A percentile compares a stretch with the other conserved stretches of the same genome.
phyloP scores from a whole-genome alignment of 257 asterid species.

The Capsicum rhomboideum region DNA sequence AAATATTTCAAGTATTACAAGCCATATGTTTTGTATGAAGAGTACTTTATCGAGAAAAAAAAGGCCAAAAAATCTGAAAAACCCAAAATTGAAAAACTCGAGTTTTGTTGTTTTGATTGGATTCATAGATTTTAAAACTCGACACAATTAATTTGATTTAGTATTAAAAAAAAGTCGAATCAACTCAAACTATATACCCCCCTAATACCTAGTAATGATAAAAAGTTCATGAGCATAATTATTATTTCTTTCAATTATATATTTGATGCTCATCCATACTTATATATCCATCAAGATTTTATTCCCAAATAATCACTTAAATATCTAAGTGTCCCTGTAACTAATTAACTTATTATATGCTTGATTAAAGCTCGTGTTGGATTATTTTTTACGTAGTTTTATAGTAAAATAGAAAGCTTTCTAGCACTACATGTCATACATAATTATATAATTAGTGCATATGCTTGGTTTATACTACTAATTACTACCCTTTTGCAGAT shows the following conservation, averaged over 20 bases:
- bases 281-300: not conserved
- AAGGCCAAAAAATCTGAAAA: too few species aligned
- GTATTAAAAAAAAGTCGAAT: too few species aligned
- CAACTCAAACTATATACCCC: too few species aligned
- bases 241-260: not conserved
- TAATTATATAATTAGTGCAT: not conserved
- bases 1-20: too few species aligned
- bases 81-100: too few species aligned
- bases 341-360: not conserved
- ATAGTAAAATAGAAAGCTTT: not conserved
- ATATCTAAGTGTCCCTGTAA: not conserved
- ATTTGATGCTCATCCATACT: slow-evolving; percentile 6
- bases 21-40: too few species aligned
- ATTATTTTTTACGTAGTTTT: not conserved
- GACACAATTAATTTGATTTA: too few species aligned
- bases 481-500: not conserved
- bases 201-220: not conserved
- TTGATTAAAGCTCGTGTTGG: not conserved
- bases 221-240: not conserved
- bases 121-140: too few species aligned
- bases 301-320: not conserved
- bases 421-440: too few species aligned
- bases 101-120: too few species aligned
- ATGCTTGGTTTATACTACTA: not conserved
- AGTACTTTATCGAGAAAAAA: too few species aligned